Conservation (phyloP, 345 rosid genomes). For the Linum usitatissimum region DNA sequence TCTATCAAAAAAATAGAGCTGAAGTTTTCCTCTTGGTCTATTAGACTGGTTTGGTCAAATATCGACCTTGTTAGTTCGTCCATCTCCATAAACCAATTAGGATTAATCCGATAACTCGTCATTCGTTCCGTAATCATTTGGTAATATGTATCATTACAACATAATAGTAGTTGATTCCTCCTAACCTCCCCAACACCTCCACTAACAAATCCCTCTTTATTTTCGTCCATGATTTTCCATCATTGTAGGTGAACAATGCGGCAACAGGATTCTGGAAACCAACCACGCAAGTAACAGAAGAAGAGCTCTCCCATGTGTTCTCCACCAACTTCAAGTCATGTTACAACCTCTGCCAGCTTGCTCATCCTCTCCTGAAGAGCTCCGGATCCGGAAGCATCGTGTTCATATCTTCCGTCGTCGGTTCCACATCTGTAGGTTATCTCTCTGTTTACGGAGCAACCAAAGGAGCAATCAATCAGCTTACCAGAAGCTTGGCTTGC, state of each 20-base stretch:
- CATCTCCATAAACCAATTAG: too few species aligned
- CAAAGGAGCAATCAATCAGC: constrained; percentile 18
- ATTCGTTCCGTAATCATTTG: too few species aligned
- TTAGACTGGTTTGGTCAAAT: too few species aligned
- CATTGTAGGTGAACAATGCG: constrained; percentile 74
- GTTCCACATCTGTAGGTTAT: not conserved
- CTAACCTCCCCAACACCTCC: too few species aligned
- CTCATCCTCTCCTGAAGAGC: constrained; percentile 8
- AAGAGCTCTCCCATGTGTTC: constrained; percentile 43
- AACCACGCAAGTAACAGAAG: constrained; percentile 50
- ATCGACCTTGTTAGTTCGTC: too few species aligned
- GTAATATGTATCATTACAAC: too few species aligned
- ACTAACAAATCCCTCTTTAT: too few species aligned
- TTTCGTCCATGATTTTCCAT: too few species aligned
- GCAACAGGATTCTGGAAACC: constrained; percentile 80
- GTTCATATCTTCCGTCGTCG: not conserved
- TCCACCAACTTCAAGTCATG: constrained; percentile 11
- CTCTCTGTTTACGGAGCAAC: constrained; percentile 9
- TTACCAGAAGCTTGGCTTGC: constrained; percentile 14
- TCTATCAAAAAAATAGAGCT: too few species aligned
- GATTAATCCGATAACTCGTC: too few species aligned
- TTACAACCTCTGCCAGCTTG: constrained; percentile 12
- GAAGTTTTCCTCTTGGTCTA: too few species aligned
- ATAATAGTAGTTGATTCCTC: too few species aligned
- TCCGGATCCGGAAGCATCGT: constrained; percentile 3